Base-by-base conservation (phyloP, 768 basidiomycete species). In the Floccularia luteovirens region DNA sequence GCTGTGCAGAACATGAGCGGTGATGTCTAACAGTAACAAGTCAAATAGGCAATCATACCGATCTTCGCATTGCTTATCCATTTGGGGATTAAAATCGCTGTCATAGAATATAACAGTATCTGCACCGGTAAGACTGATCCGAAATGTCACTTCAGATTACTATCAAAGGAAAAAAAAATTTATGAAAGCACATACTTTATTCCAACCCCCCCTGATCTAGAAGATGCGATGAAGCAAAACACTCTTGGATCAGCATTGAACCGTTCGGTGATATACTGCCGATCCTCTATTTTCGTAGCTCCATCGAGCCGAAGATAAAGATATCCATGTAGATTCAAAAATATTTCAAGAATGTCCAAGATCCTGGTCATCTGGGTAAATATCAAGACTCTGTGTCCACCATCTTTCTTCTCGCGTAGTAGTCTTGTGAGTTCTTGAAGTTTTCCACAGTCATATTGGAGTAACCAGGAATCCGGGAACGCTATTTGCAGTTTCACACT, bases 91-190 rank as follows among this genome's bases (percentile, higher is more conserved):
- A 69, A 94, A 96, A 58, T 96, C 92, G 44, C 89, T 90, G 55
- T 97, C 94, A 54, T 94, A 98, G 59, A 99, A 93, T 40, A 99
- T 77, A 51, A 99, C 94, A 0, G 96, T 97, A 54, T 94, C 91
- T 14, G 91, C 91, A 13, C 87, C 87, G 4, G 83, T 86, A 46
- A 87, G 55, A 59, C 90, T 82, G 59, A 17, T 19, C 32, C n/a
- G 14, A 30, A 32, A 55, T 50, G 38, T 38, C 23, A 42, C 49
- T 50, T 49, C 42, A 47, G 44, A 36, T 41, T 22, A 52, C 11
- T 39, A 54, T 14, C 40, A 39, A 14, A 47, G 36, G 39, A 48
- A 46, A 45, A 52, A 49, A 32, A 53, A 38, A 36, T 19, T 6
- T 5, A 34, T 5, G 21, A 37, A 27, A 30, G 38, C 36, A 63